Percentiles rank a stretch among this genome's conserved stretches.
Conservation (phyloP, 2,329 filamentous ascomycete genomes). For the Pochonia chlamydosporia region DNA sequence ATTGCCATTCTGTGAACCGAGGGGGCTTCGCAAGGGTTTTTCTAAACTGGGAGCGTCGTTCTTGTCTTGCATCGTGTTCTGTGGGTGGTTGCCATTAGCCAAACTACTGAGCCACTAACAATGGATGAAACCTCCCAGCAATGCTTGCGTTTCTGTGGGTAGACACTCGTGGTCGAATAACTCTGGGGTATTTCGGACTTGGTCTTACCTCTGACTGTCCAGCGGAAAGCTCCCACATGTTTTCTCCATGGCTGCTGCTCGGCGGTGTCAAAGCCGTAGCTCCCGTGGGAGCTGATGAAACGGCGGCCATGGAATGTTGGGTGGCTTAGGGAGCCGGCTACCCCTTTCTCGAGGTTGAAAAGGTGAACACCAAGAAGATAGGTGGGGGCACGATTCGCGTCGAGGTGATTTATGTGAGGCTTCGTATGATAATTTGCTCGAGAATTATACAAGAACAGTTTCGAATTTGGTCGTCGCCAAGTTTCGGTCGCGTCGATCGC, state of each 20-base stretch:
- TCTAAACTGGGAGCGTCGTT: constrained; percentile 7
- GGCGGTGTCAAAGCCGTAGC: constrained; percentile 43
- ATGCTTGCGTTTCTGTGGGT: too few relatives aligned
- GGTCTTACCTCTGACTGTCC: constrained; percentile 32
- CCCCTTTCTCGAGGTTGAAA: constrained; percentile 12
- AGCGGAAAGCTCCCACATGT: constrained; percentile 36
- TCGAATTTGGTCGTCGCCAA: background rate
- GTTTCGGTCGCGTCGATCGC: background rate
- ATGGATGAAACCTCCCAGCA: too few relatives aligned
- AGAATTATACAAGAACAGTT: background rate
- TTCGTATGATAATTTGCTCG: too few relatives aligned
- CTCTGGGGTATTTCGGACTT: constrained; percentile 11
- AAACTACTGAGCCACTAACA: background rate
- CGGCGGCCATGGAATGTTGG: constrained; percentile 40
- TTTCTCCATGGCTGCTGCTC: constrained; percentile 42
- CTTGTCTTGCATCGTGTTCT: constrained; percentile 11
- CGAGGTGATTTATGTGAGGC: background rate
- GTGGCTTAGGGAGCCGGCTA: constrained; percentile 19
- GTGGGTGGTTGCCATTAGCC: background rate
- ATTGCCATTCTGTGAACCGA: constrained; percentile 19
- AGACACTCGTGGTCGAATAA: background rate
- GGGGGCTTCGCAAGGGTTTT: constrained; percentile 13
- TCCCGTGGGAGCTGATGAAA: constrained; percentile 44
- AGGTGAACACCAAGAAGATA: background rate
- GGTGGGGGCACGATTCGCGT: background rate